phyloP scores from a whole-genome alignment of 129 eudicot genomes.

The Saussurea involucrata region DNA sequence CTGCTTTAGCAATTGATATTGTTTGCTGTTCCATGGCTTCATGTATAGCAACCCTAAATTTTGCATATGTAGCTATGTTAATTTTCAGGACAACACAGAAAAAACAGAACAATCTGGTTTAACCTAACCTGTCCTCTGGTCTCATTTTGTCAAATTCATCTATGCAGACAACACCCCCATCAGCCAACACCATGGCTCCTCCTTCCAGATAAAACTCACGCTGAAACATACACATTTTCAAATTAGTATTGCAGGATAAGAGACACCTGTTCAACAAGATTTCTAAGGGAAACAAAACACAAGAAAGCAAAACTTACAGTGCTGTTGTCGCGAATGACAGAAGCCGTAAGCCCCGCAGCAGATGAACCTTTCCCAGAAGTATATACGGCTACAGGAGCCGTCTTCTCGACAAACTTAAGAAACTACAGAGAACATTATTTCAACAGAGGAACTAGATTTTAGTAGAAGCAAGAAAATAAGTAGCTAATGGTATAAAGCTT shows the following conservation, averaged over 20 bases:
- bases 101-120: neutral
- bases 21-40: constrained; percentile 99
- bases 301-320: constrained; percentile 49
- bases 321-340: constrained; percentile 91
- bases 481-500: neutral
- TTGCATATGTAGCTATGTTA: constrained; percentile 11
- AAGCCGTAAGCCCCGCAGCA: constrained; percentile 99
- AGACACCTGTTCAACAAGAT: neutral
- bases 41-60: constrained; percentile 91
- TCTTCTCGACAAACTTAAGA: constrained; percentile 98
- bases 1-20: constrained; percentile 98
- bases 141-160: constrained; percentile 99
- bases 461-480: neutral
- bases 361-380: constrained; percentile 99
- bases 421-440: constrained; percentile 46
- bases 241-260: neutral
- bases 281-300: neutral
- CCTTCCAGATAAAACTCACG: constrained; percentile 98
- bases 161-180: constrained; percentile 99
- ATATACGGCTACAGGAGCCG: constrained; percentile 96
- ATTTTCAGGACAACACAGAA: neutral
- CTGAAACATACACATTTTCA: constrained; percentile 29
- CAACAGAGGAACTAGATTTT: neutral
- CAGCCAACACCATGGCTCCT: constrained; percentile 99
- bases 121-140: constrained; percentile 86